Evolutionary conservation across 129 eudicot species (phyloP).

Genomic region (Flaveria trinervia): DNA sequence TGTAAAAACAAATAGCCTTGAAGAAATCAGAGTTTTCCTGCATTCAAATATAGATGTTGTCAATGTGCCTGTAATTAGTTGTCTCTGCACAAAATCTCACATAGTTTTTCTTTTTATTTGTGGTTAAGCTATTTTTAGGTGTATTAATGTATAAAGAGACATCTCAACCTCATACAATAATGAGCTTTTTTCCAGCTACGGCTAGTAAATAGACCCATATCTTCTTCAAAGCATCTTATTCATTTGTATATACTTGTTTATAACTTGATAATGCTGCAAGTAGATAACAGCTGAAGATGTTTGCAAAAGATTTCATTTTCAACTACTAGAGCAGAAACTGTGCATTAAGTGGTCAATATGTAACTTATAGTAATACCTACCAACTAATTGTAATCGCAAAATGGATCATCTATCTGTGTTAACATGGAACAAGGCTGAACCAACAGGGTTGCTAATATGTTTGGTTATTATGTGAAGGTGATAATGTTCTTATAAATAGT

Average conservation of each 20-base stretch:
- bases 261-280: slow-evolving; percentile 8
- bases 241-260: background rate
- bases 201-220: background rate
- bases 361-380: background rate
- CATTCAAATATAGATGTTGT: slow-evolving; percentile 24
- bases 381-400: background rate
- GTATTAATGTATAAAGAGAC: slow-evolving; percentile 4
- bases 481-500: background rate
- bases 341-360: background rate
- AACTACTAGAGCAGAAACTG: background rate
- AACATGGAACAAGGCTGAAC: background rate
- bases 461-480: background rate
- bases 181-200: background rate
- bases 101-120: slow-evolving; percentile 6
- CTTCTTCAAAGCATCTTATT: slow-evolving; percentile 1
- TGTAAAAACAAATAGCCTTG: slow-evolving; percentile 18
- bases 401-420: background rate
- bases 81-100: slow-evolving; percentile 22
- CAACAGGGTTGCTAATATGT: background rate
- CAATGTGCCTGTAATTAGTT: slow-evolving; percentile 36
- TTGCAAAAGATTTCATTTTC: background rate
- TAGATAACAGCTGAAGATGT: background rate
- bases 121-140: background rate
- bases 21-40: slow-evolving; percentile 30
- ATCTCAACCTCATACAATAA: background rate